Base-by-base conservation (phyloP, 352 stramenopile species). In the Globisporangium paroecandrum region DNA sequence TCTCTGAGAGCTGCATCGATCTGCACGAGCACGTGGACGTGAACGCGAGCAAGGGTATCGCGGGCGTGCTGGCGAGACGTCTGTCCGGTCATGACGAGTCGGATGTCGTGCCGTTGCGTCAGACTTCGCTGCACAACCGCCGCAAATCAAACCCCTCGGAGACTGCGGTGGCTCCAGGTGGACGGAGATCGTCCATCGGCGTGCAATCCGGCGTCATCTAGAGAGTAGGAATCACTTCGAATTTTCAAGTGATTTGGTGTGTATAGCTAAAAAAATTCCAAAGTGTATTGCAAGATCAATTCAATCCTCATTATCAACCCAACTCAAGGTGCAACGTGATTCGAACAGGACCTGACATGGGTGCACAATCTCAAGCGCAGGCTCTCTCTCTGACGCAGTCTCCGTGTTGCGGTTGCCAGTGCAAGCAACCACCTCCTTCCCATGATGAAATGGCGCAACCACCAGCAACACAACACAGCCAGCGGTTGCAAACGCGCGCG, bases 21-120 rank as follows among this genome's bases (percentile, higher is more conserved):
- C 55, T 61, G 22, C 41, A 61, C 9, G 46, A 61, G 24, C 65
- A 70, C 24, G 41, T 57, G 41, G n/a, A 61, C 9, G 32, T 61
- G 56, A 61, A 38, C 18, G 55, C 55, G 55, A 60, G 55, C 55
- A 60, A 60, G 55, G 55, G 56, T 4, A 61, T 61, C 7, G 29
- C 56, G 9, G 56, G 32, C 20, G 56, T 61, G 29, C 32, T 61
- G 18, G 56, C 56, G 56, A 61, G 56, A 29, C 32, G 32, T 10
- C 10, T 61, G 8, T 61, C 56, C 1, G 56, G 20, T n/a, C 49
- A 67, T 2, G 62, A 67, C 51, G 62, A 67, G 29, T 46, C 22
- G 8, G 62, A 67, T 36, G 34, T 54, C 18, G 34, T 61, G 34
- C 62, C 51, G 9, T 25, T 67, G 49, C 62, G 62, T 1, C 49